Evolutionary conservation across 345 rosid species (phyloP), one percentile per base, ranked within the genome.

Genomic region (Alliaria petiolata): DNA sequence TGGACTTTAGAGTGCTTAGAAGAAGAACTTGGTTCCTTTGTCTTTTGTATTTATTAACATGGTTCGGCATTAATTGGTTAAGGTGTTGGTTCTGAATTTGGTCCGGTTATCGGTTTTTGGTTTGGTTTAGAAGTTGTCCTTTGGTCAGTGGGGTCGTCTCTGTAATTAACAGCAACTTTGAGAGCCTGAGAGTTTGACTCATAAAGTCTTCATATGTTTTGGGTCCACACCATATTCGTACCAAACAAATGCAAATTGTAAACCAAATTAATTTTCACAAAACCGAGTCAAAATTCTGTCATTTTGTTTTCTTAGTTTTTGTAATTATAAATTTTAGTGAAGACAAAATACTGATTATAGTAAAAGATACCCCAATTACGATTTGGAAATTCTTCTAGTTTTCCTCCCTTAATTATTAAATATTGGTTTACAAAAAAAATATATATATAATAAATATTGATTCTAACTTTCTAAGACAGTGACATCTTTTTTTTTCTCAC

Each of bases 41-140:
- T 52, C 14, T 67, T 22, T 64, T 52, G 61, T 67, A 40, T 30
- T 46, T 39, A 26, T 38, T 10, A 25, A 66, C 39, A 52, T 66
- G 14, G 26, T 12, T 39, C 17, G 12, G 26, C 52, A 46, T 46
- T 19, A 14, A 13, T 14, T n/a, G n/a, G n/a, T n/a, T n/a, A n/a
- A 47, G 26, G 22, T 3, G 31, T 49, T 49, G 31, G 3, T 50
- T 50, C 54, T 50, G 31, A 14, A 12, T 12, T 50, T 40, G 7
- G 28, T 50, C 14, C n/a, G 28, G 54, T 50, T 50, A 10, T 50
- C n/a, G 3, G n/a, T 52, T 14, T 7, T 13, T 22, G 30, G 16
- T 11, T 26, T 52, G 10, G 57, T 28, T 52, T 52, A 52, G 36
- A 28, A 14, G 6, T 52, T 52, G 0, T 52, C 36, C 11, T 14